Conservation (phyloP, 2,329 filamentous ascomycete genomes). For the Karstenula rhodostoma region DNA sequence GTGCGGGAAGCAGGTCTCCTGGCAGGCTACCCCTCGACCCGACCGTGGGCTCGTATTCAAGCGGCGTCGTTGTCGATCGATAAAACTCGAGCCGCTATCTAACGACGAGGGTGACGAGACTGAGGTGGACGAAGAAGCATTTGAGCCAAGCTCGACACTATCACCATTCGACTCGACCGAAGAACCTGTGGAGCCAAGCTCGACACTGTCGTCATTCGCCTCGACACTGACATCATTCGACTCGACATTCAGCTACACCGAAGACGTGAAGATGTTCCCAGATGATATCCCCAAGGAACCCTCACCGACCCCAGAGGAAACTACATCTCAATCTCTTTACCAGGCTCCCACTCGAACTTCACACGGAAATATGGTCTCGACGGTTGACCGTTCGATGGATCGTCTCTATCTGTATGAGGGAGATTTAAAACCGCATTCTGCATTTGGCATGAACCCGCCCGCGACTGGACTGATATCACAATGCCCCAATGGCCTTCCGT, state of each 20-base stretch:
- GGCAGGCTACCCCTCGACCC: conserved; percentile 31
- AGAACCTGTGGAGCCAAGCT: not conserved
- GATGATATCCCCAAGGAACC: not conserved
- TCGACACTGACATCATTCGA: not conserved
- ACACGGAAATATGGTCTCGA: not conserved
- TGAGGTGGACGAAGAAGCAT: conserved; percentile 28
- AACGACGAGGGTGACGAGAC: conserved; percentile 31
- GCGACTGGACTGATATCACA: not conserved
- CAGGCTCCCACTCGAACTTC: not conserved
- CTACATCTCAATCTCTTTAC: not conserved
- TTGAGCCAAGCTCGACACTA: not conserved
- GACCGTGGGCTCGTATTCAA: not conserved
- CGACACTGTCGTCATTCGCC: conserved; percentile 8
- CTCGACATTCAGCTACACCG: not conserved
- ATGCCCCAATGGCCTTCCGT: not conserved
- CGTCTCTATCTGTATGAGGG: not conserved
- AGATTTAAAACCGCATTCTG: not conserved
- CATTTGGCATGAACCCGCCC: not conserved
- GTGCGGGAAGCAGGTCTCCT: conserved; percentile 33
- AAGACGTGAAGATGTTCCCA: conserved; percentile 11
- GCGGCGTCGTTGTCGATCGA: not conserved
- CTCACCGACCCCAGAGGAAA: not conserved
- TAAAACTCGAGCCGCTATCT: not conserved
- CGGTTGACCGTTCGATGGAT: not conserved
- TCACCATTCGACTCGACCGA: conserved; percentile 10